These are phyloP conservation scores for Aplosporella prunicola DNA, from an alignment of 2,329 filamentous ascomycete species.

Conservation along the genomic window DNA sequence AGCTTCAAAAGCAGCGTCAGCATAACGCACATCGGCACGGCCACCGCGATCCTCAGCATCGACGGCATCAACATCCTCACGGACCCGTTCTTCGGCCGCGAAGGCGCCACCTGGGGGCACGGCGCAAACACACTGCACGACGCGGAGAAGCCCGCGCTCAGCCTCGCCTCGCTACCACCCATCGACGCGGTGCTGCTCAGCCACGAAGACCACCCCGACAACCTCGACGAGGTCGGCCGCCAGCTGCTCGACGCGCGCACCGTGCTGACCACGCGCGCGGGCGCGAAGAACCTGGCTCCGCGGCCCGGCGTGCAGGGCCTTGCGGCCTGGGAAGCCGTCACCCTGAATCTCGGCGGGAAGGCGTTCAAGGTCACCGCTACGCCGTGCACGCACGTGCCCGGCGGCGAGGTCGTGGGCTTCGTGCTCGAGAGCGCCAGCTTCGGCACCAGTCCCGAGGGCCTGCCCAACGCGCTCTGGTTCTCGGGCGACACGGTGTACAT, in stretches of 20 bases:
- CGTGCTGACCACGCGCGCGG: slow-evolving; percentile 40
- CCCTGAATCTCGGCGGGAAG: slow-evolving; percentile 22
- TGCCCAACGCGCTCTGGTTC: slow-evolving; percentile 41
- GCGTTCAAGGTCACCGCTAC: slow-evolving; percentile 34
- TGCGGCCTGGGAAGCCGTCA: slow-evolving; percentile 22
- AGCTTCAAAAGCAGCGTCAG: slow-evolving; percentile 20
- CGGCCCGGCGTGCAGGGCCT: slow-evolving; percentile 31
- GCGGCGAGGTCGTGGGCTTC: slow-evolving; percentile 39
- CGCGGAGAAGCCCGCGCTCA: slow-evolving; percentile 23
- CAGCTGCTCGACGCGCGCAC: slow-evolving; percentile 36
- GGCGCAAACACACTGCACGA: slow-evolving; percentile 3
- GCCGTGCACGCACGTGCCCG: slow-evolving; percentile 36
- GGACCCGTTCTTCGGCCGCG: slow-evolving; percentile 20
- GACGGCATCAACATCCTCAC: slow-evolving; percentile 19
- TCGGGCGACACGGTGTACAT: slow-evolving; percentile 43
- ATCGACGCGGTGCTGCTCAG: slow-evolving; percentile 43
- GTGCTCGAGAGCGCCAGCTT: slow-evolving; percentile 31
- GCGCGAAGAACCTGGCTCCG: slow-evolving; percentile 35
- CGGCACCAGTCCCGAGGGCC: slow-evolving; percentile 27
- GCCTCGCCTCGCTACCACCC: slow-evolving; percentile 31
- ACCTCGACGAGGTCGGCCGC: slow-evolving; percentile 40
- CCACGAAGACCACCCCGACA: slow-evolving; percentile 44
- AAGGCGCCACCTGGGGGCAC: slow-evolving; percentile 7
- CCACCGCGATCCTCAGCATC: slow-evolving; percentile 38
- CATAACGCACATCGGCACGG: slow-evolving; percentile 41